Evolutionary conservation across 257 asterid genomes (phyloP).

Genomic region (Scutellaria barbata): DNA sequence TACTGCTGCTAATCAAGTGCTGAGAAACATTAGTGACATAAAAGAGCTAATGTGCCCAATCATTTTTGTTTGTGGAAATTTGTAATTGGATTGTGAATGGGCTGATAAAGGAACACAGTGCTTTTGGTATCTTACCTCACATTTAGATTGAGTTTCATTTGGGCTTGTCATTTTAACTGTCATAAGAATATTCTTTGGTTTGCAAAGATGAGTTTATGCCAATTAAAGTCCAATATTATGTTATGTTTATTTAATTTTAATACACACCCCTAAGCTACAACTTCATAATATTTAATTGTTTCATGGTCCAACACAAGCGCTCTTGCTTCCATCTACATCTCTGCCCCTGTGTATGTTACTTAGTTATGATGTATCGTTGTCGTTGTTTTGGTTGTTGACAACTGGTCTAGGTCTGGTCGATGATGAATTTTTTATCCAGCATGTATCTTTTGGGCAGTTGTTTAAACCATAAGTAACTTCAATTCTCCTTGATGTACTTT

Average conservation of each 20-base stretch:
- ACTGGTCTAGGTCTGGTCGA: neutral
- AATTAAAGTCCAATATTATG: too few species aligned
- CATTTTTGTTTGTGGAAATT: conserved; percentile 2
- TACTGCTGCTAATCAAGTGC: neutral
- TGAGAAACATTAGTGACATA: neutral
- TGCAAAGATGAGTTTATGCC: too few species aligned
- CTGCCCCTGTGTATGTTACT: neutral
- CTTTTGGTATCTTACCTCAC: neutral
- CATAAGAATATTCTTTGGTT: neutral
- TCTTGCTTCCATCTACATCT: neutral
- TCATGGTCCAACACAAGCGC: neutral
- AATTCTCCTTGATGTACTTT: neutral
- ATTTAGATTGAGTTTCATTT: neutral
- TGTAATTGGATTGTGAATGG: neutral
- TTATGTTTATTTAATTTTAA: neutral
- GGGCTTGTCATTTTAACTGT: neutral
- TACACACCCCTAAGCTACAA: neutral
- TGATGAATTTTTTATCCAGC: neutral
- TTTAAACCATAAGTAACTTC: conserved; percentile 8
- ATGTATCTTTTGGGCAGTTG: neutral
- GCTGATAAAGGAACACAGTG: neutral
- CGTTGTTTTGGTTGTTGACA: neutral
- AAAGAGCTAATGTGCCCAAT: neutral
- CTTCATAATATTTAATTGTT: neutral
- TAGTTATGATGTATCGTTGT: neutral